phyloP scores from a whole-genome alignment of 768 basidiomycete genomes.

The Floccularia luteovirens region DNA sequence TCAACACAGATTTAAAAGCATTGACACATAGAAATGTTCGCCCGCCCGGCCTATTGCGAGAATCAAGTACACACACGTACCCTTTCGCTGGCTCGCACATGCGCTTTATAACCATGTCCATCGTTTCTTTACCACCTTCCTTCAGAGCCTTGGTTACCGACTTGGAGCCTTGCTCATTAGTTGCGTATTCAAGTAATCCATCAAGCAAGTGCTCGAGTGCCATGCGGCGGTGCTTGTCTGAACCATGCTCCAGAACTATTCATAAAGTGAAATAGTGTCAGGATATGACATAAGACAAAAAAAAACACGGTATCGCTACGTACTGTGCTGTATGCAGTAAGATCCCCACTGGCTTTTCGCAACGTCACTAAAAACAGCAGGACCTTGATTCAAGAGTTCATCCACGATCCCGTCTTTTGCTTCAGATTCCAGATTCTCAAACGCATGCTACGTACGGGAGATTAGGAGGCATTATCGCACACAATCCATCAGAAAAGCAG shows the following conservation, averaged over 20 bases:
- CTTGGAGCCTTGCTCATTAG: slow-evolving; percentile 83
- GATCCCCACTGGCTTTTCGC: slow-evolving; percentile 87
- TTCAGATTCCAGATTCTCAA: slow-evolving; percentile 77
- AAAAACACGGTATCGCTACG: slow-evolving; percentile 16
- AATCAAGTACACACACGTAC: too few relatives aligned
- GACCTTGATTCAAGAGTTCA: slow-evolving; percentile 71
- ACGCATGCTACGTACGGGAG: slow-evolving; percentile 57
- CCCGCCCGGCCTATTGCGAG: too few relatives aligned
- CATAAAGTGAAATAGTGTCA: neutral
- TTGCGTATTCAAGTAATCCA: slow-evolving; percentile 74
- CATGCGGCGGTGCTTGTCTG: slow-evolving; percentile 63
- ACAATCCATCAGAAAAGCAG: neutral
- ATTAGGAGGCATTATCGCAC: slow-evolving; percentile 1
- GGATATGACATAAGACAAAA: neutral
- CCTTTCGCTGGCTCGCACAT: slow-evolving; percentile 86
- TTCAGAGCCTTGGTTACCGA: slow-evolving; percentile 83
- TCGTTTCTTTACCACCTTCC: slow-evolving; percentile 71
- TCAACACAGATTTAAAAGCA: too few relatives aligned
- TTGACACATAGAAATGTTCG: too few relatives aligned
- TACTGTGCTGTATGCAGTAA: slow-evolving; percentile 82
- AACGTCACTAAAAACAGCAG: slow-evolving; percentile 62
- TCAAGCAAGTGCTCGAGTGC: slow-evolving; percentile 72
- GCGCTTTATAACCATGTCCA: slow-evolving; percentile 66
- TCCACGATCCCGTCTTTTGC: slow-evolving; percentile 83
- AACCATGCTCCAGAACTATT: slow-evolving; percentile 82